phyloP scores from a whole-genome alignment of 2,329 filamentous ascomycete genomes.

The Thielaviopsis ethacetica region DNA sequence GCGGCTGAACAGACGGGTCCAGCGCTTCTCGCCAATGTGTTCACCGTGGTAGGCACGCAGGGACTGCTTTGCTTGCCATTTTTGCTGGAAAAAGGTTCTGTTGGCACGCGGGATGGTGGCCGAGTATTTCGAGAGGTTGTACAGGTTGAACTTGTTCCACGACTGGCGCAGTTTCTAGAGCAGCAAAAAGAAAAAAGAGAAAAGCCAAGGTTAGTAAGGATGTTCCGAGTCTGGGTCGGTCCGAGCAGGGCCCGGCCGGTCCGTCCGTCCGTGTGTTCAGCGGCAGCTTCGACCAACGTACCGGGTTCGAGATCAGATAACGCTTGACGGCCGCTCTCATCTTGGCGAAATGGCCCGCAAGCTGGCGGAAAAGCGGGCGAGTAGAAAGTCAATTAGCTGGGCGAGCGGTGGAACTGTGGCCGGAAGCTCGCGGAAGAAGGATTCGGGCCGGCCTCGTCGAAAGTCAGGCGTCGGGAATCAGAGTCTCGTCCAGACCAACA shows the following conservation, averaged over 20 bases:
- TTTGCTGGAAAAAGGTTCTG: conserved; percentile 89
- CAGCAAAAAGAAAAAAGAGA: conserved; percentile 8
- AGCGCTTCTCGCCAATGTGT: conserved; percentile 81
- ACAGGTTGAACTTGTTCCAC: conserved; percentile 96
- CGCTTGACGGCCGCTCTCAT: conserved; percentile 14
- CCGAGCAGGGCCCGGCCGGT: background rate
- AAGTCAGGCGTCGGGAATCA: conserved; percentile 5
- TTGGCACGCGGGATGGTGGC: conserved; percentile 24
- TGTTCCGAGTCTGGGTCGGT: background rate
- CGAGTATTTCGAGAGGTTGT: conserved; percentile 53
- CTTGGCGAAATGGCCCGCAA: conserved; percentile 11
- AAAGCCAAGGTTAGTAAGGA: background rate
- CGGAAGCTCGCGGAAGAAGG: conserved; percentile 1
- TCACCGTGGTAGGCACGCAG: conserved; percentile 87
- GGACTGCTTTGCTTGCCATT: conserved; percentile 80
- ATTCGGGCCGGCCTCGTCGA: conserved; percentile 6
- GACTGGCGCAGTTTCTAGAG: conserved; percentile 77
- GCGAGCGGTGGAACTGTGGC: background rate
- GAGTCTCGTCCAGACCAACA: conserved; percentile 1
- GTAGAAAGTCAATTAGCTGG: conserved; percentile 3
- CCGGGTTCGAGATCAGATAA: conserved; percentile 13
- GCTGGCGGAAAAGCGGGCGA: conserved; percentile 1
- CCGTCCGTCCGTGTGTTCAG: background rate
- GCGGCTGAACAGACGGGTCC: conserved; percentile 81
- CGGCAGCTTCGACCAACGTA: conserved; percentile 2